These are phyloP conservation scores for Xanthoceras sorbifolium DNA, from an alignment of 345 rosid species.

Conservation along the genomic window DNA sequence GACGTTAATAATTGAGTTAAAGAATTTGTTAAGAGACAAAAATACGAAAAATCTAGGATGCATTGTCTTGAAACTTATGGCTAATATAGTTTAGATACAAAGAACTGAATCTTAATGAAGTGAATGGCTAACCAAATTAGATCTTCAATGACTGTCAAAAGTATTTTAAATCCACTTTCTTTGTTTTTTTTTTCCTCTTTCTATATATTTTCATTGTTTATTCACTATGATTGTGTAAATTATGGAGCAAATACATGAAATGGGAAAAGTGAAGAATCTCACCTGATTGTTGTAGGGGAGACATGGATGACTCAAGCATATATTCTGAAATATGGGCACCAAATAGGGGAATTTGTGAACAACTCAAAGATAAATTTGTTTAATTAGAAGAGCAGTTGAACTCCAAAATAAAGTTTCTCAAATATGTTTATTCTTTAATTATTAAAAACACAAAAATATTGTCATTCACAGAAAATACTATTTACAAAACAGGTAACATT, in stretches of 20 bases:
- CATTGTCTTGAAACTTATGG: too few species aligned
- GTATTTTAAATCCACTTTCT: background rate
- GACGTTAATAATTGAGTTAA: too few species aligned
- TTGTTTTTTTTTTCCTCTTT: background rate
- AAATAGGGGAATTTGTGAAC: background rate
- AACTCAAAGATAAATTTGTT: background rate
- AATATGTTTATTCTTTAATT: too few species aligned
- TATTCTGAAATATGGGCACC: slow-evolving; percentile 10
- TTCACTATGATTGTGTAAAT: background rate
- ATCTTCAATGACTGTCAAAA: too few species aligned
- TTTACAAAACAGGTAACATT: background rate
- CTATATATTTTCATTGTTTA: background rate
- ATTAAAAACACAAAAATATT: too few species aligned
- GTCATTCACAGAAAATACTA: background rate
- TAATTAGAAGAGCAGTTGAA: background rate
- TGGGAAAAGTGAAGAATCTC: background rate
- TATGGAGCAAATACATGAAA: background rate
- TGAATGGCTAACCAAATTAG: background rate
- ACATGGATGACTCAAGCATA: background rate
- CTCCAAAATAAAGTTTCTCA: background rate
- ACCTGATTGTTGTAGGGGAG: background rate
- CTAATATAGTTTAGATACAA: too few species aligned
- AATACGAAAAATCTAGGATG: too few species aligned
- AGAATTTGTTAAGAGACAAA: too few species aligned
- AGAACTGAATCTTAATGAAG: background rate